These are phyloP conservation scores for Kazachstania taianensis DNA, from an alignment of 805 yeast genomes.

Conservation along the genomic window DNA sequence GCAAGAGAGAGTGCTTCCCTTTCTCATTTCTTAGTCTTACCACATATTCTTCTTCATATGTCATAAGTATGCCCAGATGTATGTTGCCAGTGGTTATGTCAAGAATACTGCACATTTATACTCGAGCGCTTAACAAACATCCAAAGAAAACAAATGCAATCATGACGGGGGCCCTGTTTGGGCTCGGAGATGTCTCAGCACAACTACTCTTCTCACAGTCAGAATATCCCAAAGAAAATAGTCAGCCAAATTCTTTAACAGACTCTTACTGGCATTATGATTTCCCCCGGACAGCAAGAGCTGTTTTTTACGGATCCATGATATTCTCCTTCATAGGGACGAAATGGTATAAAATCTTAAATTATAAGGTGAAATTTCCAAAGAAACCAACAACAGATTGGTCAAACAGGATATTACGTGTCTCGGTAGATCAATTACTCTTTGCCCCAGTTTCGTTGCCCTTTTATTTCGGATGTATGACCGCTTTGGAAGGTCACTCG, in stretches of 20 bases:
- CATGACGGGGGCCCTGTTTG: conserved; percentile 54
- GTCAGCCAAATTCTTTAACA: background rate
- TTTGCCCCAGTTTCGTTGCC: conserved; percentile 79
- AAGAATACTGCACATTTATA: conserved; percentile 13
- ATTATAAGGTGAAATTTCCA: conserved; percentile 34
- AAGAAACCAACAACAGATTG: conserved; percentile 14
- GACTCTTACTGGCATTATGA: conserved; percentile 33
- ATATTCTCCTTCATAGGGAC: conserved; percentile 70
- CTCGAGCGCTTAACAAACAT: conserved; percentile 28
- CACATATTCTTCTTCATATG: no score
- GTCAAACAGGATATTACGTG: conserved; percentile 38
- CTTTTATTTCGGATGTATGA: conserved; percentile 57
- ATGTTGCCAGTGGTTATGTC: conserved; percentile 12
- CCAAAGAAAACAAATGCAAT: conserved; percentile 47
- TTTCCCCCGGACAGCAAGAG: conserved; percentile 46
- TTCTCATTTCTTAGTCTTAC: no score
- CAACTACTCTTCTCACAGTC: conserved; percentile 39
- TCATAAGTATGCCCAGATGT: no score
- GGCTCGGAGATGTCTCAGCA: conserved; percentile 67
- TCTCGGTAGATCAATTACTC: conserved; percentile 56
- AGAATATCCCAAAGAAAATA: conserved; percentile 2
- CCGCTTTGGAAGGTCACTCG: conserved; percentile 50
- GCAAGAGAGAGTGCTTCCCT: no score
- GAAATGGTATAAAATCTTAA: conserved; percentile 53
- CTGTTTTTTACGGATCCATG: conserved; percentile 59